Conservation (phyloP, 495 filamentous ascomycete species). For the Penicillium simplicissimum region DNA sequence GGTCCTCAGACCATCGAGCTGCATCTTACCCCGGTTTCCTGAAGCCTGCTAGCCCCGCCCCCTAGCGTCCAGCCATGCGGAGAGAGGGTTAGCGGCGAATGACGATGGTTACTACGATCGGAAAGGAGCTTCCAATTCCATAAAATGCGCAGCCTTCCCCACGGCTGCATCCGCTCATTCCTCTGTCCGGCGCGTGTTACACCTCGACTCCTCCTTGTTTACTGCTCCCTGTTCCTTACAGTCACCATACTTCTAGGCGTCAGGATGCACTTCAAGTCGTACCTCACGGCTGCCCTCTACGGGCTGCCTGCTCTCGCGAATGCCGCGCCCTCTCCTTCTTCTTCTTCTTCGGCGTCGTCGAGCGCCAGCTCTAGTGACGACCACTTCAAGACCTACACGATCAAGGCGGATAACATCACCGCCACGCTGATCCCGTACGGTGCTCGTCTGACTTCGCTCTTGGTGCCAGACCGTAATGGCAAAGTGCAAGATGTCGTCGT, state of each 20-base stretch:
- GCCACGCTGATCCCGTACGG: conserved; percentile 78
- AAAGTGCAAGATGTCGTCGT: conserved; percentile 65
- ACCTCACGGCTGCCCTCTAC: conserved; percentile 37
- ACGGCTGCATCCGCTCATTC: conserved; percentile 33
- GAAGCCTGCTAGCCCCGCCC: conserved; percentile 16
- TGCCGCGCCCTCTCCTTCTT: conserved; percentile 19
- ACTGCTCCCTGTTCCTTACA: conserved; percentile 36
- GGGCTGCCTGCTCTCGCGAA: conserved; percentile 37
- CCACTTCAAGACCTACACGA: conserved; percentile 65
- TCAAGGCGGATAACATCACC: conserved; percentile 69
- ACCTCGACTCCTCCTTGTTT: conserved; percentile 31
- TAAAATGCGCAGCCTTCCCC: conserved; percentile 31
- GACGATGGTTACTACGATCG: conserved; percentile 21
- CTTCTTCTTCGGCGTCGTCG: conserved; percentile 15
- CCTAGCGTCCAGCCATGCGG: conserved; percentile 35
- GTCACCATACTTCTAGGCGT: conserved; percentile 31
- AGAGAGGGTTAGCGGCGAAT: conserved; percentile 16
- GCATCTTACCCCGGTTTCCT: conserved; percentile 30
- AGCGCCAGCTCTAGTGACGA: conserved; percentile 14
- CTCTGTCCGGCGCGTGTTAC: conserved; percentile 37
- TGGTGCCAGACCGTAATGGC: conserved; percentile 71
- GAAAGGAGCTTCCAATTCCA: conserved; percentile 18
- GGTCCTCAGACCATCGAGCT: not conserved
- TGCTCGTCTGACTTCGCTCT: conserved; percentile 71
- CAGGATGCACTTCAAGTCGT: conserved; percentile 46